Conservation (phyloP, 257 asterid species). For the Nicotiana undulata region DNA sequence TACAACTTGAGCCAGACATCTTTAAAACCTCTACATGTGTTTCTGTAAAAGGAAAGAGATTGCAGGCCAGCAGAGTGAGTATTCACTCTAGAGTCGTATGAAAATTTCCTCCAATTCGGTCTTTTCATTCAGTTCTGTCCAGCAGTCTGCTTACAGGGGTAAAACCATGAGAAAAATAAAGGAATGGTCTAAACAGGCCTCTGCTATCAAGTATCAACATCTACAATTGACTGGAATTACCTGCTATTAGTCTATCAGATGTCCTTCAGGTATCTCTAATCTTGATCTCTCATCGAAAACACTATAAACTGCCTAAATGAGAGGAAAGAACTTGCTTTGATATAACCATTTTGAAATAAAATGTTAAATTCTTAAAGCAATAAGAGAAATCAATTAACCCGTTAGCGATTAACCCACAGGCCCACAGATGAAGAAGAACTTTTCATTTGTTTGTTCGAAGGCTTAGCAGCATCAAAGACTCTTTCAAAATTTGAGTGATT, state of each 20-base stretch:
- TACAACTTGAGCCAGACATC: conserved; percentile 30
- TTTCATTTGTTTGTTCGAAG: neutral
- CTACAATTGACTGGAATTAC: conserved; percentile 13
- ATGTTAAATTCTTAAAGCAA: neutral
- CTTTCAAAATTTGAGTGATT: neutral
- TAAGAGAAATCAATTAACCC: neutral
- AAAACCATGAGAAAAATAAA: neutral
- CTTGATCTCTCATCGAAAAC: conserved; percentile 52
- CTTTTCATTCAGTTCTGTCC: conserved; percentile 58
- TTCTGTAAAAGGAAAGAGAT: conserved; percentile 13
- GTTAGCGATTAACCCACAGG: neutral
- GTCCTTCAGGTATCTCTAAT: conserved; percentile 72
- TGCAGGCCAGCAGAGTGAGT: conserved; percentile 37
- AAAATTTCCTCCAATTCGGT: conserved; percentile 64
- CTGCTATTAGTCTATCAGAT: conserved; percentile 66
- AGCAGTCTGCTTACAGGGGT: conserved; percentile 64
- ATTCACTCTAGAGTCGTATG: conserved; percentile 50
- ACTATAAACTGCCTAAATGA: conserved; percentile 39
- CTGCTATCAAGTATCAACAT: neutral
- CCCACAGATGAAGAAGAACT: neutral
- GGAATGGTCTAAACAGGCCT: neutral
- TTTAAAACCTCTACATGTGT: conserved; percentile 33
- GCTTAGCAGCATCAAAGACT: neutral
- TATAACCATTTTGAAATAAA: neutral
- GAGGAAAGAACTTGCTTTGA: neutral